Conservation (phyloP, 768 basidiomycete genomes). For the Xanthoconium purpureum region DNA sequence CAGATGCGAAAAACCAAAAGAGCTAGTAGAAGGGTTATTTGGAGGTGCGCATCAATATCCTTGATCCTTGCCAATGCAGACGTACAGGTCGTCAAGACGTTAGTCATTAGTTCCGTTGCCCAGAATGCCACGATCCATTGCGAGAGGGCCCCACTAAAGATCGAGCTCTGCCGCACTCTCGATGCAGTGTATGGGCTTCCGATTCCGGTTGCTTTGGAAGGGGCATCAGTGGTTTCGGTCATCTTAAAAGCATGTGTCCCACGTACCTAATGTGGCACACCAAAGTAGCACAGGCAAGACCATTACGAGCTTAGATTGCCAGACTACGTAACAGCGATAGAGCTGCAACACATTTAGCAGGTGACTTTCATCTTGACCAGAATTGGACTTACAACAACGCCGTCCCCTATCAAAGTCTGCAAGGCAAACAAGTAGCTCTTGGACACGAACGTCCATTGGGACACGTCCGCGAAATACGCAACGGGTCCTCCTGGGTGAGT, state of each 20-base stretch:
- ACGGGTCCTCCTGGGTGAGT: not conserved
- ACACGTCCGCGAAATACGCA: not conserved
- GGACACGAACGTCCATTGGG: constrained; percentile 7
- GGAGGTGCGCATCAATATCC: not conserved
- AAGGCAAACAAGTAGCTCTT: constrained; percentile 17
- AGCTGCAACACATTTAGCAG: not conserved
- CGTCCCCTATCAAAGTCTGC: constrained; percentile 9
- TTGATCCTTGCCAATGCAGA: too few relatives aligned
- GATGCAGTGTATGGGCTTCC: not conserved
- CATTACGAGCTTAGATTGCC: not conserved
- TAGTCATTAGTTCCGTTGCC: not conserved
- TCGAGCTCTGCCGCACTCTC: not conserved
- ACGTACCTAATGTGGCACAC: not conserved
- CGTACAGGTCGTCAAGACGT: not conserved
- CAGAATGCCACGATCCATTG: not conserved
- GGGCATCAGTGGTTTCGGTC: not conserved
- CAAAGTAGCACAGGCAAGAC: not conserved
- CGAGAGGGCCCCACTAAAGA: not conserved
- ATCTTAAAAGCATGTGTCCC: too few relatives aligned
- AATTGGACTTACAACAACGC: constrained; percentile 17
- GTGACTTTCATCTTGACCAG: not conserved
- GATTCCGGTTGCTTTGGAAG: not conserved
- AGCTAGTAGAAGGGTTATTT: not conserved
- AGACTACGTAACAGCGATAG: not conserved
- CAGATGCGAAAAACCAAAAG: not conserved